Percentiles rank a stretch among this genome's conserved stretches.
Evolutionary conservation across 78 protist species (phyloP).

Genomic region (Dictyostelium firmibasis): DNA sequence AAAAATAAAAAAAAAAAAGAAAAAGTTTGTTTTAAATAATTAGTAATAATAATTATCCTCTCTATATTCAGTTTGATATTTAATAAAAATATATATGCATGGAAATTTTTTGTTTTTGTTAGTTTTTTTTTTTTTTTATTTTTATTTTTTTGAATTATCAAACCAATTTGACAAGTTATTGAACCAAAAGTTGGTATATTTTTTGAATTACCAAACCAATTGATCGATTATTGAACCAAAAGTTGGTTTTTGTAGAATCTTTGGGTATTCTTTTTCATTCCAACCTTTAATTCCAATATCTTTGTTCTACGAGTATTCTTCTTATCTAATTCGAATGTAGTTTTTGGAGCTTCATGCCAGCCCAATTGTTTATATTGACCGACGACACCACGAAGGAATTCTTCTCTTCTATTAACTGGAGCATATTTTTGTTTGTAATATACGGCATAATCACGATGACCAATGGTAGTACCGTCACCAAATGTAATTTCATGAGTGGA

Average conservation of each 20-base stretch:
- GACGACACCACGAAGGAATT: background rate
- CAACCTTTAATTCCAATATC: slow-evolving; percentile 61
- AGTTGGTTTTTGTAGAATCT: slow-evolving; percentile 6
- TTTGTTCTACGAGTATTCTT: background rate
- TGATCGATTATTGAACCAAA: slow-evolving; percentile 16
- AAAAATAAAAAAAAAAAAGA: too few relatives aligned
- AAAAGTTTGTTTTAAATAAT: too few relatives aligned
- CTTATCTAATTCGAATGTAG: slow-evolving; percentile 1
- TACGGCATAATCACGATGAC: slow-evolving; percentile 78
- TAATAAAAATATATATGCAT: too few relatives aligned
- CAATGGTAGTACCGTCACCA: slow-evolving; percentile 72
- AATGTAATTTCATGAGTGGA: slow-evolving; percentile 49
- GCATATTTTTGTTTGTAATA: slow-evolving; percentile 73
- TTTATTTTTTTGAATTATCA: too few relatives aligned
- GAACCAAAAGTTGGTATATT: too few relatives aligned
- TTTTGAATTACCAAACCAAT: too few relatives aligned
- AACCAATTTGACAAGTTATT: too few relatives aligned
- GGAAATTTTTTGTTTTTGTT: too few relatives aligned
- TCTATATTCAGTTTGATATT: too few relatives aligned
- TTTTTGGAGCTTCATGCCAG: slow-evolving; percentile 27
- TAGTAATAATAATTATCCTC: too few relatives aligned
- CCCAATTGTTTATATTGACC: slow-evolving; percentile 59
- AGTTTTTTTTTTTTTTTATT: too few relatives aligned
- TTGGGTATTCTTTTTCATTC: slow-evolving; percentile 79
- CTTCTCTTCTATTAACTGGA: slow-evolving; percentile 25